These are phyloP conservation scores for Acephala macrosclerotiorum DNA, from an alignment of 2,329 filamentous ascomycete species.

Conservation along the genomic window DNA sequence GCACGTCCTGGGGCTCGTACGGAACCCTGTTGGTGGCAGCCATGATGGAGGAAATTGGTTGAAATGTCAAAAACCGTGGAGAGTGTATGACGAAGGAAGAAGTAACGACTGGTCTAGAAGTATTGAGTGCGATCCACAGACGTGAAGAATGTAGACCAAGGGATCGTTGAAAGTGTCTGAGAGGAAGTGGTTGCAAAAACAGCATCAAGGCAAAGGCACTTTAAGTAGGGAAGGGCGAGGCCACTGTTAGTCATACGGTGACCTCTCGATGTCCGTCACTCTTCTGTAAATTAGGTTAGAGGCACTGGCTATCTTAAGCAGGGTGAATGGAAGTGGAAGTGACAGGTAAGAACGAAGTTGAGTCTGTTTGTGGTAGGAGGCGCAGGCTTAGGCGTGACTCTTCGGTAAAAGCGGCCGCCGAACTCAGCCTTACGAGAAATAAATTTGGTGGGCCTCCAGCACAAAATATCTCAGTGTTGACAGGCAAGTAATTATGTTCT, in stretches of 20 bases:
- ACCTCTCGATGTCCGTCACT: not conserved
- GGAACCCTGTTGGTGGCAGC: constrained; percentile 60
- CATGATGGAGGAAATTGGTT: constrained; percentile 50
- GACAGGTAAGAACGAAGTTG: not conserved
- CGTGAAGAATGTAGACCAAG: constrained; percentile 2
- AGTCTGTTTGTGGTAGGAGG: not conserved
- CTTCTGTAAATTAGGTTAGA: not conserved
- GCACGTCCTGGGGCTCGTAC: constrained; percentile 72
- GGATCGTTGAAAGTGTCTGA: not conserved
- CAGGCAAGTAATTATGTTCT: not conserved
- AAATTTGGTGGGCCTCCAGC: not conserved
- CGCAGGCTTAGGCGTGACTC: constrained; percentile 14
- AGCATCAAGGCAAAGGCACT: constrained; percentile 4
- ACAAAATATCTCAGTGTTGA: not conserved
- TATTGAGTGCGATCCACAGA: constrained; percentile 11
- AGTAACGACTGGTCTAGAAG: constrained; percentile 6
- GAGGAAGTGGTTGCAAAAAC: constrained; percentile 1
- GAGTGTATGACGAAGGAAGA: constrained; percentile 2
- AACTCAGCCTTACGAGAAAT: constrained; percentile 3
- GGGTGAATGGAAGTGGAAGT: not conserved
- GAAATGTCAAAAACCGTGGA: not conserved
- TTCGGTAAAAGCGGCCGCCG: constrained; percentile 3
- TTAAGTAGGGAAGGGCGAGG: not conserved
- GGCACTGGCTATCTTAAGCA: not conserved
- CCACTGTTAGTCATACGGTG: constrained; percentile 11